phyloP scores from a whole-genome alignment of 2,329 filamentous ascomycete species.

The Paecilomyces dactylethromorphus region DNA sequence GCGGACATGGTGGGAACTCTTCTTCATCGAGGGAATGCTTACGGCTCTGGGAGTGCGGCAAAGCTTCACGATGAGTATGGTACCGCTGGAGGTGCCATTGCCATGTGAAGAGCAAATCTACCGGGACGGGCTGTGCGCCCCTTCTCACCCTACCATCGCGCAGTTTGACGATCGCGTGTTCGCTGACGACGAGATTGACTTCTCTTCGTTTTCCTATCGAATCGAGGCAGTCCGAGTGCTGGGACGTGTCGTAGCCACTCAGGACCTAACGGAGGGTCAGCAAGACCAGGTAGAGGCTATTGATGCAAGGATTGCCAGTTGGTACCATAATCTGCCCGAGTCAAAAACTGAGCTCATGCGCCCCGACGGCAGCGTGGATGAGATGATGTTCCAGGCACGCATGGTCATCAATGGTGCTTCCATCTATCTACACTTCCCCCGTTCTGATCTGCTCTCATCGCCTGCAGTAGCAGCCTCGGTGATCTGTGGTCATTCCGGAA shows the following conservation, averaged over 20 bases:
- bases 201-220: slow-evolving; percentile 80
- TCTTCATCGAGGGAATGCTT: slow-evolving; percentile 76
- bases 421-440: slow-evolving; percentile 73
- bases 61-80: slow-evolving; percentile 60
- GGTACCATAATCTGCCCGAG: slow-evolving; percentile 70
- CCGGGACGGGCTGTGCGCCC: slow-evolving; percentile 49
- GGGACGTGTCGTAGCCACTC: slow-evolving; percentile 59
- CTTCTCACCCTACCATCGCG: slow-evolving; percentile 54
- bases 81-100: slow-evolving; percentile 61
- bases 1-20: slow-evolving; percentile 85
- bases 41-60: slow-evolving; percentile 54
- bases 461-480: slow-evolving; percentile 44
- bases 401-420: slow-evolving; percentile 63
- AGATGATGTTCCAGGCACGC: slow-evolving; percentile 86
- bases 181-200: slow-evolving; percentile 57
- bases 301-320: slow-evolving; percentile 58
- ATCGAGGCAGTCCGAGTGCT: slow-evolving; percentile 76
- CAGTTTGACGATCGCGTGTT: slow-evolving; percentile 77
- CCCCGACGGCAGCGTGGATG: slow-evolving; percentile 66
- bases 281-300: slow-evolving; percentile 55
- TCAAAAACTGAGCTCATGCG: slow-evolving; percentile 65
- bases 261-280: slow-evolving; percentile 31
- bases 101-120: slow-evolving; percentile 76
- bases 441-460: slow-evolving; percentile 62
- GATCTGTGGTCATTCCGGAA: slow-evolving; percentile 34